Evolutionary conservation across 208 protist genomes (phyloP), one percentile per base, ranked within the genome.

Genomic region (Trypanosoma melophagium): DNA sequence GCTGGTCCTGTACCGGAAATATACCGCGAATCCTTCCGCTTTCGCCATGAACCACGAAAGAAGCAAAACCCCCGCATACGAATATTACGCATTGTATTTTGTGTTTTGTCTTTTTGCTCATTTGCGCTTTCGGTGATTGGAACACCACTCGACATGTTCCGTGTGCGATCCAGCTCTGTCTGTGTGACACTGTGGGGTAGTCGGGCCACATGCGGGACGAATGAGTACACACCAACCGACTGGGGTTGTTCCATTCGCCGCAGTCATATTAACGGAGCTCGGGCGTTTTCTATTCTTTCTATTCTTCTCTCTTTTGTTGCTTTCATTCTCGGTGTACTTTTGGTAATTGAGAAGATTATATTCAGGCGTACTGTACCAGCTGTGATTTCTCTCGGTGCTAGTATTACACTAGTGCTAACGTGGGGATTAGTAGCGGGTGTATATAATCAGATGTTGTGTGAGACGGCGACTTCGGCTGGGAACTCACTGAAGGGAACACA

Each of bases 1-100:
- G 17, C 16, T 1, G 53, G 13, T 8, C 10, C 28, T 8, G 53
- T 57, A 12, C 4, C 25, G 9, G 28, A 57, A 10, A n/a, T 57
- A 14, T 57, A 57, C 17, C 53, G 35, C 53, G 53, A 57, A 8
- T 57, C 53, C 17, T 57, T 57, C 17, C 25, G 53, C 9, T 57
- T 57, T 40, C 53, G 53, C 1, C 53, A 12, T 1, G 53, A 57
- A 19, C 35, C 53, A 17, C 25, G 8, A 1, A 40, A 41, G 10
- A 1, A 12, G 1, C 2, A 12, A n/a, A n/a, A 12, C 28, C 8
- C 25, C 3, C 17, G 53, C 16, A 57, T 14, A 35, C 9, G 12
- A 40, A 12, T 12, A 3, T n/a, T 47, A 17, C 42, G 42, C 10
- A n/a, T n/a, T 47, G 4, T 47, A 14, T 47, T 47, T 10, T 47